Evolutionary conservation across 352 stramenopile genomes (phyloP).

Genomic region (Phytopythium sindhum): DNA sequence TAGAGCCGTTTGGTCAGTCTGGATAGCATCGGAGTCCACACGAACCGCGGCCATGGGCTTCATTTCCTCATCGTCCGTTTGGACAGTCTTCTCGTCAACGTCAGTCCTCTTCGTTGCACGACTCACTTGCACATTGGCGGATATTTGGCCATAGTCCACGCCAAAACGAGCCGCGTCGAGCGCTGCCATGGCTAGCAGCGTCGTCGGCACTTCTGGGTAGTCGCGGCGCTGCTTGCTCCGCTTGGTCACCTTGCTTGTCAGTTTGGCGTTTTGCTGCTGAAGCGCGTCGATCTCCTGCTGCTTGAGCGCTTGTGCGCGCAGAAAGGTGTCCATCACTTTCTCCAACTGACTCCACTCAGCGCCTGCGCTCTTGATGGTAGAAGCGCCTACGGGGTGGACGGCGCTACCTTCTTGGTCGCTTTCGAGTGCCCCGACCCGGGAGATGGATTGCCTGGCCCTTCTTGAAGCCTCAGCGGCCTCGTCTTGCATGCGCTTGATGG

Average conservation of each 20-base stretch:
- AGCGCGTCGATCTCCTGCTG: slow-evolving; percentile 60
- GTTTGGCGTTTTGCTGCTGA: slow-evolving; percentile 55
- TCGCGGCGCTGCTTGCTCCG: slow-evolving; percentile 19
- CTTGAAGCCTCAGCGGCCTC: slow-evolving; percentile 29
- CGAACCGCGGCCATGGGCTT: background rate
- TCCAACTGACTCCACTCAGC: slow-evolving; percentile 35
- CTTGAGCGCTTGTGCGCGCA: slow-evolving; percentile 52
- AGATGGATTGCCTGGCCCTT: slow-evolving; percentile 14
- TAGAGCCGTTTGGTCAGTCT: background rate
- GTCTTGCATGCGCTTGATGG: slow-evolving; percentile 36
- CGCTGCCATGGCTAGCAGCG: slow-evolving; percentile 51
- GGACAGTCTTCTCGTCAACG: slow-evolving; percentile 50
- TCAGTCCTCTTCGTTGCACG: too few species aligned
- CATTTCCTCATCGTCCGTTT: slow-evolving; percentile 47
- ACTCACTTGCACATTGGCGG: background rate
- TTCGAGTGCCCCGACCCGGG: slow-evolving; percentile 37
- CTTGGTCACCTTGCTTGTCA: slow-evolving; percentile 44
- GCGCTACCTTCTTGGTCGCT: slow-evolving; percentile 35
- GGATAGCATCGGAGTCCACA: background rate
- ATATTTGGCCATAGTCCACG: slow-evolving; percentile 24
- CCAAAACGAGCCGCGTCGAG: slow-evolving; percentile 67
- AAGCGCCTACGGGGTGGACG: background rate
- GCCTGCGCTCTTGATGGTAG: slow-evolving; percentile 12
- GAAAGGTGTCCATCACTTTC: slow-evolving; percentile 58
- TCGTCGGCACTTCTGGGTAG: slow-evolving; percentile 18